Evolutionary conservation across 2,329 filamentous ascomycete genomes (phyloP).

Genomic region (Aspergillus texensis): DNA sequence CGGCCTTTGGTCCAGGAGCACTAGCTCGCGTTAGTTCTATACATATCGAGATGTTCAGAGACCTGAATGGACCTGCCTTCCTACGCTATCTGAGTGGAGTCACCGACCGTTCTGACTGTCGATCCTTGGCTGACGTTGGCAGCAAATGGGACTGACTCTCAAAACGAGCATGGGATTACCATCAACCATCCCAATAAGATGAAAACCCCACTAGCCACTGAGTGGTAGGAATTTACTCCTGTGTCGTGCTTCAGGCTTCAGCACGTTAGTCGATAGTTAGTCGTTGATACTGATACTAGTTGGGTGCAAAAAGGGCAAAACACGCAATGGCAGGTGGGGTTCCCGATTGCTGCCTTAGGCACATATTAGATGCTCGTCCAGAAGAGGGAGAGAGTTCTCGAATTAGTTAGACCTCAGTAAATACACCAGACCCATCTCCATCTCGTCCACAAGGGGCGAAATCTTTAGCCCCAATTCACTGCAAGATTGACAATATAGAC

Average conservation of each 20-base stretch:
- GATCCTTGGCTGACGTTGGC: conserved; percentile 14
- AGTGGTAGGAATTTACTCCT: background rate
- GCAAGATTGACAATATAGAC: conserved; percentile 1
- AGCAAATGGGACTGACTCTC: background rate
- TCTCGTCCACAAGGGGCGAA: background rate
- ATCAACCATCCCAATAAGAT: background rate
- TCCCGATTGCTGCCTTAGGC: background rate
- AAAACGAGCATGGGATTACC: background rate
- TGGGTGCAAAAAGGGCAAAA: background rate
- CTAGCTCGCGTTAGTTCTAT: conserved; percentile 3
- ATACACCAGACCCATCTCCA: conserved; percentile 1
- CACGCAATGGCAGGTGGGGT: background rate
- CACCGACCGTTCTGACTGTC: conserved; percentile 6
- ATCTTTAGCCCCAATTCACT: background rate
- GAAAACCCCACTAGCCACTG: background rate
- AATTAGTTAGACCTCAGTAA: conserved; percentile 7
- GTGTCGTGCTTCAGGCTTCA: background rate
- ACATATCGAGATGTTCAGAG: background rate
- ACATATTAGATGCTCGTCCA: background rate
- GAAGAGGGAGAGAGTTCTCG: conserved; percentile 1
- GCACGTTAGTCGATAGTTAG: background rate
- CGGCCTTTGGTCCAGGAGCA: background rate
- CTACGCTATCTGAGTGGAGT: conserved; percentile 5
- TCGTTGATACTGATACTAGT: background rate
- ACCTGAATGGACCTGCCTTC: conserved; percentile 1